These are phyloP conservation scores for Boeremia exigua DNA, from an alignment of 2,329 filamentous ascomycete genomes.

Conservation along the genomic window DNA sequence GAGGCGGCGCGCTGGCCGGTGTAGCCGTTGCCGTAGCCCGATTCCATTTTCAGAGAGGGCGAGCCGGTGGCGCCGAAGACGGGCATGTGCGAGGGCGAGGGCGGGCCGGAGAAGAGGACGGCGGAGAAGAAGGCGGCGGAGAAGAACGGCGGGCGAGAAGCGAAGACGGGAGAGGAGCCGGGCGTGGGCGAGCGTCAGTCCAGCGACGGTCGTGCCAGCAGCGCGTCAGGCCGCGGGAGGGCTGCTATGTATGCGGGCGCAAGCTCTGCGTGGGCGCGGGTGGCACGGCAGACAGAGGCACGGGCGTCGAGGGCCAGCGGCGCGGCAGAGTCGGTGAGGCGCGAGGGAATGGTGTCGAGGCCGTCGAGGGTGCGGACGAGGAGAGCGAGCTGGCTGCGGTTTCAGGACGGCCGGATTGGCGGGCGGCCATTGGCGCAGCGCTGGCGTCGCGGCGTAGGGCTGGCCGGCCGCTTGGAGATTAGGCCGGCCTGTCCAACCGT, in stretches of 20 bases:
- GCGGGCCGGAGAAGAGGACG: background rate
- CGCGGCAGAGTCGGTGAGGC: no score
- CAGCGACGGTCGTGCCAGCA: no score
- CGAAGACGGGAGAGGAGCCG: no score
- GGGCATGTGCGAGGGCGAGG: conserved; percentile 61
- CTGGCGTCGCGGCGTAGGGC: background rate
- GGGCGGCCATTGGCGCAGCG: conserved; percentile 3
- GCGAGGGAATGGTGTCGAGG: no score
- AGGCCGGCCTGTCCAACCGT: background rate
- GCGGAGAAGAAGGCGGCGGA: no score
- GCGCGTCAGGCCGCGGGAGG: no score
- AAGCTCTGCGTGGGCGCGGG: background rate
- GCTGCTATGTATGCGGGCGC: no score
- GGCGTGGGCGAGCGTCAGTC: no score
- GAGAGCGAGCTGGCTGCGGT: conserved; percentile 7
- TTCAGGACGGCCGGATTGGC: conserved; percentile 1
- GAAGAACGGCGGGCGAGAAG: no score
- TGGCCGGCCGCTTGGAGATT: background rate
- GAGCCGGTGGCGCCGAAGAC: conserved; percentile 75
- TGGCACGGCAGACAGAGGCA: background rate
- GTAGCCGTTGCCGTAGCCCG: conserved; percentile 57
- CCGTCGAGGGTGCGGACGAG: background rate
- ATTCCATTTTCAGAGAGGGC: conserved; percentile 84
- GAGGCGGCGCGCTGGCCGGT: conserved; percentile 44
- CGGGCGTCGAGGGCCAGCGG: no score